Evolutionary conservation across 2,329 filamentous ascomycete species (phyloP).

Genomic region (Alternaria dauci): DNA sequence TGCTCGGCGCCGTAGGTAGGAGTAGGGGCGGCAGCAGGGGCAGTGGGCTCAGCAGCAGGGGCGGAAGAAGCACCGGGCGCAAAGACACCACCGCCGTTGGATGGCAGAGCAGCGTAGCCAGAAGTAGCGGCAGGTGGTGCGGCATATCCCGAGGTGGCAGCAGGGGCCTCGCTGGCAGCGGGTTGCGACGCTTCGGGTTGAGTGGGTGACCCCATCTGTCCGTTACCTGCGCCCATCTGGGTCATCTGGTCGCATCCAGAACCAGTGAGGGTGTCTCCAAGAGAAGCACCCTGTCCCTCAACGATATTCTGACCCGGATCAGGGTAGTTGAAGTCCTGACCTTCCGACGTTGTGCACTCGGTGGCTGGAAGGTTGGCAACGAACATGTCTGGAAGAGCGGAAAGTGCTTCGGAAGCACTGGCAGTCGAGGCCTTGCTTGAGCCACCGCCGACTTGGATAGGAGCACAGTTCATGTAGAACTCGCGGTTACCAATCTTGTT

Average conservation of each 20-base stretch:
- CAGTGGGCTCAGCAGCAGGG: constrained; percentile 15
- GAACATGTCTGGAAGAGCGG: constrained; percentile 76
- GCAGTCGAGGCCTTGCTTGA: too few relatives aligned
- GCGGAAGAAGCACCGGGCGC: constrained; percentile 45
- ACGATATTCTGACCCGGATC: constrained; percentile 67
- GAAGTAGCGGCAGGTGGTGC: constrained; percentile 15
- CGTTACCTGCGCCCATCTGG: constrained; percentile 43
- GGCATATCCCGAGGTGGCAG: neutral
- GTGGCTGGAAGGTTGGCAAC: constrained; percentile 71
- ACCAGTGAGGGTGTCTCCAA: constrained; percentile 42
- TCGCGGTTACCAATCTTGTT: constrained; percentile 93
- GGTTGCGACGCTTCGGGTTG: constrained; percentile 13
- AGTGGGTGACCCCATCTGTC: constrained; percentile 38
- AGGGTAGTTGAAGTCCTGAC: constrained; percentile 70
- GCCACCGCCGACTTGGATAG: constrained; percentile 74
- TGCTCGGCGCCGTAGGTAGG: constrained; percentile 15
- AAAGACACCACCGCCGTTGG: constrained; percentile 35
- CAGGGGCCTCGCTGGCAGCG: neutral
- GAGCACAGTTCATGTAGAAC: constrained; percentile 97
- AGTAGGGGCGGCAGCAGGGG: constrained; percentile 3
- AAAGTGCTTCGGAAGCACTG: too few relatives aligned
- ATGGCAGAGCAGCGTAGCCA: constrained; percentile 3
- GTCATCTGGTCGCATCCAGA: constrained; percentile 41
- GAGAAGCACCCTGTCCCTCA: constrained; percentile 36
- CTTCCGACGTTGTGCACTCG: constrained; percentile 61